phyloP scores from a whole-genome alignment of 208 protist genomes.

The Trypanosoma grayi region DNA sequence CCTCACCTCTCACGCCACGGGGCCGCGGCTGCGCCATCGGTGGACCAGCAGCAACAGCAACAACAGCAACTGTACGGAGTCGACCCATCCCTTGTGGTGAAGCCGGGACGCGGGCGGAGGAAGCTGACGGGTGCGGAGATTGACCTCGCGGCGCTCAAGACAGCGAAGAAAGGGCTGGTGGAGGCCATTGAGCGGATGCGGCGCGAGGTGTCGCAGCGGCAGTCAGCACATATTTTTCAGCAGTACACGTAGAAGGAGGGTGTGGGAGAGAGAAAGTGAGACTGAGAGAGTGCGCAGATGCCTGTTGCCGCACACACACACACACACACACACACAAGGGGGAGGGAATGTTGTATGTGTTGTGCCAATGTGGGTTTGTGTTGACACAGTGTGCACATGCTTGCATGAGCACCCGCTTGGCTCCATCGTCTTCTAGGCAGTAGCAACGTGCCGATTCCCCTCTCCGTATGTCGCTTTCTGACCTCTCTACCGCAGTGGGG shows the following conservation, averaged over 20 bases:
- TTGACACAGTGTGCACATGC: too few species aligned
- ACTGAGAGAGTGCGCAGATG: too few species aligned
- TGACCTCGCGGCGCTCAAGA: conserved; percentile 45
- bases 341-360: not conserved
- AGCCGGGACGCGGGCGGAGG: conserved; percentile 31
- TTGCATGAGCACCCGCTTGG: too few species aligned
- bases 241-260: conserved; percentile 35
- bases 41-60: not conserved
- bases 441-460: not conserved
- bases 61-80: not conserved
- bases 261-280: too few species aligned
- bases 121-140: conserved; percentile 41
- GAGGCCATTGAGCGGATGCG: conserved; percentile 56
- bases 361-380: too few species aligned
- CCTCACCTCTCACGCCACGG: not conserved
- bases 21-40: not conserved
- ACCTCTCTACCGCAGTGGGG: too few species aligned
- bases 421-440: too few species aligned
- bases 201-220: conserved; percentile 42
- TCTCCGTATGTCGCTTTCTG: conserved; percentile 18
- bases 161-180: conserved; percentile 38
- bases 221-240: conserved; percentile 42
- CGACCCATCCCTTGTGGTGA: conserved; percentile 1
- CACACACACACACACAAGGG: too few species aligned
- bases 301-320: too few species aligned